Percentiles rank a stretch among this genome's conserved stretches.
Evolutionary conservation across 441 rosid species (phyloP).

Genomic region (Pelargonium hybrid): DNA sequence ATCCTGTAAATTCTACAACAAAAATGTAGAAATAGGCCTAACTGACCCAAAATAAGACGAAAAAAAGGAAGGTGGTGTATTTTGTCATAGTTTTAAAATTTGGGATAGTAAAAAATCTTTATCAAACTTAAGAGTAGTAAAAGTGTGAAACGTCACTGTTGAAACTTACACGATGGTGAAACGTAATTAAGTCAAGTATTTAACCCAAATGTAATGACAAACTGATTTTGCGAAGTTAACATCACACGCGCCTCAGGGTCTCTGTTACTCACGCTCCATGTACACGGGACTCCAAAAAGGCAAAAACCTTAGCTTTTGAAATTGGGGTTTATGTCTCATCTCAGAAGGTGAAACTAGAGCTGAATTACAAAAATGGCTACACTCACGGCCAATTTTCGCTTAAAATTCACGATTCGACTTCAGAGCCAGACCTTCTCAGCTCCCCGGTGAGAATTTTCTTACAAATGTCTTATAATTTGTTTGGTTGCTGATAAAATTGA

Average conservation of each 20-base stretch:
- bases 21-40: no score
- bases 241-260: neutral
- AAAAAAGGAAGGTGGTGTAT: no score
- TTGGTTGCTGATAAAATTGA: neutral
- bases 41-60: no score
- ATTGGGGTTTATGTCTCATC: neutral
- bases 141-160: no score
- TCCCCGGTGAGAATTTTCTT: neutral
- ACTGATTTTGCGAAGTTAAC: no score
- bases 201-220: no score
- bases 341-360: neutral
- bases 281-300: neutral
- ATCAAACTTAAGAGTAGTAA: no score
- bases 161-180: no score
- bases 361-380: neutral
- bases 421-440: neutral
- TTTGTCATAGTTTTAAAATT: no score
- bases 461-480: neutral
- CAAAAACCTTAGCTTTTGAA: neutral
- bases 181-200: no score
- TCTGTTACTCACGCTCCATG: constrained; percentile 2
- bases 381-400: neutral
- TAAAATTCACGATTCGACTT: neutral
- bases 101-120: no score
- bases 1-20: no score